A percentile compares a stretch with the other conserved stretches of the same genome.
phyloP scores from a whole-genome alignment of 192 early-diverging fungal genomes.

The Phlyctochytrium planicorne region DNA sequence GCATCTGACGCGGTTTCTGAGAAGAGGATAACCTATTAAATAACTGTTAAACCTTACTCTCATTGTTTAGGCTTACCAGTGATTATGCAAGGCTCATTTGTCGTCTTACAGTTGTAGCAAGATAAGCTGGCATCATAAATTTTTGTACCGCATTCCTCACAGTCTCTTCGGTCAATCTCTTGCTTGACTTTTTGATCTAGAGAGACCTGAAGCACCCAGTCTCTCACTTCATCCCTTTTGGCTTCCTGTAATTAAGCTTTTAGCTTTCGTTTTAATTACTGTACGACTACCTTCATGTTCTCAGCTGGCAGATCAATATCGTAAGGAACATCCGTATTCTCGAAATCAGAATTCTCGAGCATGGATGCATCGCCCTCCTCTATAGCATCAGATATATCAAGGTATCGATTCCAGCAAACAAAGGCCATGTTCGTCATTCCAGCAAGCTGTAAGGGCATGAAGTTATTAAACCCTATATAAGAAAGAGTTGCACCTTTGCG shows the following conservation, averaged over 20 bases:
- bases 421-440: constrained; percentile 64
- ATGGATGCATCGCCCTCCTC: constrained; percentile 56
- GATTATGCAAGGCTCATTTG: constrained; percentile 56
- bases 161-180: constrained; percentile 56
- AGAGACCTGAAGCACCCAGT: constrained; percentile 66
- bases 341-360: constrained; percentile 58
- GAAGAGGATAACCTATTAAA: constrained; percentile 53
- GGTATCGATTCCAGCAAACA: constrained; percentile 63
- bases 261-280: background rate
- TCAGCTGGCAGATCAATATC: constrained; percentile 51
- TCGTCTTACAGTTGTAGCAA: constrained; percentile 47
- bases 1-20: constrained; percentile 51
- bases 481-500: constrained; percentile 43
- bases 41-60: constrained; percentile 2
- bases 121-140: constrained; percentile 53
- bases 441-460: constrained; percentile 32
- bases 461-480: background rate
- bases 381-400: constrained; percentile 61
- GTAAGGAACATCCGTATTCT: constrained; percentile 60
- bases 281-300: constrained; percentile 38
- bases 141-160: constrained; percentile 53
- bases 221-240: constrained; percentile 58
- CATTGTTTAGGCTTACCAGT: too few relatives aligned
- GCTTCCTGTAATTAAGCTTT: constrained; percentile 31
- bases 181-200: constrained; percentile 59